Base-by-base conservation (phyloP, 164 flowering plant species). In the Kingdonia uniflora region DNA sequence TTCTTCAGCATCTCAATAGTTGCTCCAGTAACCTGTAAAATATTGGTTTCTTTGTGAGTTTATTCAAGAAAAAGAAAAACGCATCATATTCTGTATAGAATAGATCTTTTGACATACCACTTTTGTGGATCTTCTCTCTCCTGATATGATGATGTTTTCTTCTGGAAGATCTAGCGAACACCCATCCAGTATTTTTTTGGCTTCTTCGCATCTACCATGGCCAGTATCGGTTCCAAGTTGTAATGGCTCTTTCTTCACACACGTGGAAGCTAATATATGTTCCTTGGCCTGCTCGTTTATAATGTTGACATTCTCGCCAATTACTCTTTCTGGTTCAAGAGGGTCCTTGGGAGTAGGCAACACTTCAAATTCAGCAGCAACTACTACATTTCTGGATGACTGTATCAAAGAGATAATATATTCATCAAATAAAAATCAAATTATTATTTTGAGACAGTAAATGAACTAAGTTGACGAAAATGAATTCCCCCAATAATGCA, bases 1-100 rank as follows among this genome's bases (percentile, higher is more conserved):
- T 77, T 88, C 78, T 82, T 92, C 24, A 70, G 66, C 66, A 72
- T 70, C 70, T 74, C 80, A 57, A 92, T 76, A 47, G 80, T 72
- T 20, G 76, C 94, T 63, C 59, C 88, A 68, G 73, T 44, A 66
- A 47, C 78, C 88, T 85, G 59, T 53, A 61, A 39, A 49, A 17
- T 41, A 20, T 29, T 12, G 21, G 25, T 6, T 21, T 43, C 29
- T 21, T 1, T 6, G 12, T 42, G 39, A 43, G 45, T 37, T 14
- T 49, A 12, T 14, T 10, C 44, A 35, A 47, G 16, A 29, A 38
- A 53, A 24, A 4, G 10, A 49, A 29, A 5, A 26, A 17, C 21
- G 4, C 7, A 12, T 39, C 19, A 5, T 12, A 46, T 17, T n/a
- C n/a, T 15, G 51, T 14, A 19, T 13, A 1, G 10, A 6, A n/a